A percentile compares a stretch with the other conserved stretches of the same genome.
phyloP scores from a whole-genome alignment of 139 green algal species.

The Chlamydomonas schloesseri region DNA sequence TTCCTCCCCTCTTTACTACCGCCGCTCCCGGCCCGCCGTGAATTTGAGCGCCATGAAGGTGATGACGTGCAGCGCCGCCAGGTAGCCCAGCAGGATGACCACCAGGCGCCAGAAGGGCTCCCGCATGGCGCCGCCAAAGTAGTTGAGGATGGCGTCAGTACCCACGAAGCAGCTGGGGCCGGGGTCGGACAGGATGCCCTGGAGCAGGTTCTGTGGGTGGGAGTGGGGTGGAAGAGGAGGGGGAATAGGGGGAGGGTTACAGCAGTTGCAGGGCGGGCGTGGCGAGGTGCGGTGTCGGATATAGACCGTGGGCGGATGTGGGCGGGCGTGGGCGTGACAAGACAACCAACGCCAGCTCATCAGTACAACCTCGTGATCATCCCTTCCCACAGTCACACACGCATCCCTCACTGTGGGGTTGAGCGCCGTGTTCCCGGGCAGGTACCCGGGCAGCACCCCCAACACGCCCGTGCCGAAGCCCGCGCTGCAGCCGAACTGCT shows the following conservation, averaged over 20 bases:
- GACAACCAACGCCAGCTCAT: no score
- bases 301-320: no score
- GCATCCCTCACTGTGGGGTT: neutral
- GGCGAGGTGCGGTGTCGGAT: no score
- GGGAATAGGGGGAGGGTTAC: no score
- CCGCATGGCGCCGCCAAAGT: slow-evolving; percentile 39
- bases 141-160: slow-evolving; percentile 41
- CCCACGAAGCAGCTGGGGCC: slow-evolving; percentile 36
- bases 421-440: slow-evolving; percentile 42
- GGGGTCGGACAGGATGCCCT: slow-evolving; percentile 7
- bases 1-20: no score
- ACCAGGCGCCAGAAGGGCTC: slow-evolving; percentile 36
- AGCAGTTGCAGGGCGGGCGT: no score
- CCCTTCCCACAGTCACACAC: no score
- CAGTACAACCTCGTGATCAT: no score
- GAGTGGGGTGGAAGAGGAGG: no score
- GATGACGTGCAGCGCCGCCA: slow-evolving; percentile 44
- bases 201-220: neutral
- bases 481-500: slow-evolving; percentile 51
- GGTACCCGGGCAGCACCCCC: slow-evolving; percentile 42
- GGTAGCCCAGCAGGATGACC: slow-evolving; percentile 51
- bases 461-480: slow-evolving; percentile 50
- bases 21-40: slow-evolving; percentile 31
- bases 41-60: slow-evolving; percentile 41
- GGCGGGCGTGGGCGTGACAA: no score